Percentiles rank a stretch among this genome's conserved stretches.
These are phyloP conservation scores for Diaporthe sp. DNA, from an alignment of 2,329 filamentous ascomycete species.

Conservation along the genomic window DNA sequence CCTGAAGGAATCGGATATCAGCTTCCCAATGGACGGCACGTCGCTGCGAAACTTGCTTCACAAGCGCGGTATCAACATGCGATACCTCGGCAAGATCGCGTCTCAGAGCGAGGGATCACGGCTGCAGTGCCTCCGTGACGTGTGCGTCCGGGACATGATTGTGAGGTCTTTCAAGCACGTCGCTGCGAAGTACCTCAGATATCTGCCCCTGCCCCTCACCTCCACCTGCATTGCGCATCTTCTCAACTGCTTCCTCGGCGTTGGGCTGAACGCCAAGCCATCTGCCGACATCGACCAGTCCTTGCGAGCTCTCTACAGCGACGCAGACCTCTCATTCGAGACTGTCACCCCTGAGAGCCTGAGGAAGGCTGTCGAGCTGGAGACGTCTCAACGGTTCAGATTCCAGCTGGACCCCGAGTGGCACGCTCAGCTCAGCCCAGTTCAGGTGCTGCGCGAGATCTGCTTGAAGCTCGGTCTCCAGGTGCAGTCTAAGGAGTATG, in stretches of 20 bases:
- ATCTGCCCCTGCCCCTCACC: conserved; percentile 84
- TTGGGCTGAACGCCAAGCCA: conserved; percentile 82
- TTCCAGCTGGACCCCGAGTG: conserved; percentile 80
- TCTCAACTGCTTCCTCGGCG: conserved; percentile 92
- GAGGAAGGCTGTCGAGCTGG: conserved; percentile 76
- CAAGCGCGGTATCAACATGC: conserved; percentile 96
- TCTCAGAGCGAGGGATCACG: conserved; percentile 78
- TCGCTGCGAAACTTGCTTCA: conserved; percentile 91
- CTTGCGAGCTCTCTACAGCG: conserved; percentile 82
- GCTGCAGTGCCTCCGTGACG: conserved; percentile 81
- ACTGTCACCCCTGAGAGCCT: conserved; percentile 81
- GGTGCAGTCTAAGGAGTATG: conserved; percentile 83
- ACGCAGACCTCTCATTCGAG: conserved; percentile 86
- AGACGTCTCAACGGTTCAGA: conserved; percentile 82
- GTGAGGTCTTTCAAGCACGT: conserved; percentile 97
- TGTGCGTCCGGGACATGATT: conserved; percentile 93
- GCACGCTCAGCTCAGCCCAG: conserved; percentile 75
- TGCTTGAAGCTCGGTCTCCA: conserved; percentile 92
- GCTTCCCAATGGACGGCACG: conserved; percentile 98
- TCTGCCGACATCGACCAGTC: conserved; percentile 81
- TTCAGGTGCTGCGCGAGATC: conserved; percentile 91
- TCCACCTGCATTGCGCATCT: conserved; percentile 86
- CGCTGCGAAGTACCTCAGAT: conserved; percentile 82
- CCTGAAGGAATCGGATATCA: conserved; percentile 90
- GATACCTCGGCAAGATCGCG: conserved; percentile 92